These are phyloP conservation scores for Termitomyces sp. DNA, from an alignment of 768 basidiomycete genomes.

Conservation along the genomic window DNA sequence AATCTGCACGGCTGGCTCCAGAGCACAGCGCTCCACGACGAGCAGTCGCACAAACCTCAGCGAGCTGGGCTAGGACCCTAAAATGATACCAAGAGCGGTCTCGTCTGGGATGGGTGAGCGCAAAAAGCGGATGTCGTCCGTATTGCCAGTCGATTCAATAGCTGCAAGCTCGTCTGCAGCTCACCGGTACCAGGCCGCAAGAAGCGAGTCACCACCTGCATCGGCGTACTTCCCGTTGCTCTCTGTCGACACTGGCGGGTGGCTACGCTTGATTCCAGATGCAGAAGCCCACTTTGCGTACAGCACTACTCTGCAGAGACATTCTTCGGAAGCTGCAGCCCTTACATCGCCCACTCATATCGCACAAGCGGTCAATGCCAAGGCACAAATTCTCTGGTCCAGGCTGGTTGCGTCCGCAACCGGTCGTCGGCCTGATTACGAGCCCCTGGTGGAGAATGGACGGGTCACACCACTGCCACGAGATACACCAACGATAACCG, in stretches of 20 bases:
- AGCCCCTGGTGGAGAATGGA: conserved; percentile 30
- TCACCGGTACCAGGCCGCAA: conserved; percentile 19
- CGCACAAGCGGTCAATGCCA: conserved; percentile 42
- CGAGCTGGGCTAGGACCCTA: neutral
- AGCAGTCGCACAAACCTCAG: neutral
- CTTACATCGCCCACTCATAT: conserved; percentile 44
- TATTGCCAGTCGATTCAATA: conserved; percentile 26
- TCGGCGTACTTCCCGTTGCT: conserved; percentile 73
- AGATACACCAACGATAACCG: conserved; percentile 40
- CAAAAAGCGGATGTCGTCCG: conserved; percentile 34
- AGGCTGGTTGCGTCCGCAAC: conserved; percentile 34
- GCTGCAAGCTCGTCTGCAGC: conserved; percentile 33
- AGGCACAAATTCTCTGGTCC: conserved; percentile 49
- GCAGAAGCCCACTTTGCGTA: conserved; percentile 77
- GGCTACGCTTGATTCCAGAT: conserved; percentile 55
- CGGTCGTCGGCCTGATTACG: conserved; percentile 26
- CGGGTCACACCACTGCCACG: conserved; percentile 27
- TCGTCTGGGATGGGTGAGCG: conserved; percentile 38
- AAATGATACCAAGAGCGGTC: conserved; percentile 19
- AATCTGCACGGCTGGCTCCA: neutral
- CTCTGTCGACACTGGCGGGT: conserved; percentile 39
- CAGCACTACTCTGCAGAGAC: conserved; percentile 73
- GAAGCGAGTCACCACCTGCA: conserved; percentile 66
- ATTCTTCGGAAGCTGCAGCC: conserved; percentile 44
- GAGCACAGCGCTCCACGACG: neutral